A percentile compares a stretch with the other conserved stretches of the same genome.
Conservation (phyloP, 2,329 filamentous ascomycete species). For the Alternaria triticimaculans region DNA sequence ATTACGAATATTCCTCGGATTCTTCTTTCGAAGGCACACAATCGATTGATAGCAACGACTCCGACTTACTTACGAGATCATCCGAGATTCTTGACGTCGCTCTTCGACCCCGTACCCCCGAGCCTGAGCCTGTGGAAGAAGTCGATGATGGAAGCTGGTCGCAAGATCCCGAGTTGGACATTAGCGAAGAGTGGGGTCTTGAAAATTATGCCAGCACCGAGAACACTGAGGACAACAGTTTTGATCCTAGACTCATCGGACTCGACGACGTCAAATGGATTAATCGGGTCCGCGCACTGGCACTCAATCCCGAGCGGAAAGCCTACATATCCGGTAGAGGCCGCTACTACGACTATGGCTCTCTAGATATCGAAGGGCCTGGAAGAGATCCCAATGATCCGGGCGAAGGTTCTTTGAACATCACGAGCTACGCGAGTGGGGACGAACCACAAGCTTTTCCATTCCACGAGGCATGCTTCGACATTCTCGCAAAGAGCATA, state of each 20-base stretch:
- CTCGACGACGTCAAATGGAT: slow-evolving; percentile 22
- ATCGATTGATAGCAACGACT: background rate
- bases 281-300: slow-evolving; percentile 16
- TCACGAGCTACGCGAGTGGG: background rate
- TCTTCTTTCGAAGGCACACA: background rate
- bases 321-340: slow-evolving; percentile 25
- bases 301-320: slow-evolving; percentile 19
- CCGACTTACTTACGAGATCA: background rate
- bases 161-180: slow-evolving; percentile 5
- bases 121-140: background rate
- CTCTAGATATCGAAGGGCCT: background rate
- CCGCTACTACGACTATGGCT: slow-evolving; percentile 14
- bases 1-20: background rate
- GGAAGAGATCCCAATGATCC: slow-evolving; percentile 20
- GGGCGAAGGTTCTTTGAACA: slow-evolving; percentile 6
- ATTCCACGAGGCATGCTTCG: slow-evolving; percentile 28
- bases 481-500: slow-evolving; percentile 20
- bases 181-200: background rate
- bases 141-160: slow-evolving; percentile 2
- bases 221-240: slow-evolving; percentile 14
- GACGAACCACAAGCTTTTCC: slow-evolving; percentile 13
- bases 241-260: slow-evolving; percentile 18
- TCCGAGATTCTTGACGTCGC: slow-evolving; percentile 3
- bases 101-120: background rate
- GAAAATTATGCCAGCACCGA: background rate